Percentiles rank a stretch among this genome's conserved stretches.
These are phyloP conservation scores for Cyamopsis tetragonoloba DNA, from an alignment of 306 rosid genomes.

Conservation along the genomic window DNA sequence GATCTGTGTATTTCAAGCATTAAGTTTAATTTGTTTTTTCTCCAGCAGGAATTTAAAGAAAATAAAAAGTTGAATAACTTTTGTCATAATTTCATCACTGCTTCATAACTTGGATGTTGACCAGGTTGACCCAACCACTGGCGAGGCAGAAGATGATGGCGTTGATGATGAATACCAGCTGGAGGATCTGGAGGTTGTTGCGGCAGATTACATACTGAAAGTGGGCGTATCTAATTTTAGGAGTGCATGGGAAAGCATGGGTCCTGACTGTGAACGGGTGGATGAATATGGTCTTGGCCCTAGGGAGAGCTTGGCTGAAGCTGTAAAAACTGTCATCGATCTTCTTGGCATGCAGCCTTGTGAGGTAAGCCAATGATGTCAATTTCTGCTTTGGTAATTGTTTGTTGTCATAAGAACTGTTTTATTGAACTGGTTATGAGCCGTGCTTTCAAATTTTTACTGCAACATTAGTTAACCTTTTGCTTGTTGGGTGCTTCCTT, in stretches of 20 bases:
- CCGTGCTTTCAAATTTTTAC: not conserved
- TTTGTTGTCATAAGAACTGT: not conserved
- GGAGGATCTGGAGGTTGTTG: constrained; percentile 95
- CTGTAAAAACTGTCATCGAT: constrained; percentile 72
- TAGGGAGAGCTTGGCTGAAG: constrained; percentile 85
- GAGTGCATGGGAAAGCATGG: constrained; percentile 92
- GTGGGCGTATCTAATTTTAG: constrained; percentile 86
- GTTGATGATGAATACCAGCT: constrained; percentile 97
- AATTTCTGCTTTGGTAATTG: not conserved
- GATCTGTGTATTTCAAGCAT: not conserved
- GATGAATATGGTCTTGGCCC: constrained; percentile 97
- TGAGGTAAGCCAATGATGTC: constrained; percentile 55
- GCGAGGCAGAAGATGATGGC: constrained; percentile 97
- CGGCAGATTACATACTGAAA: constrained; percentile 91
- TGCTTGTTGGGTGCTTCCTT: not conserved
- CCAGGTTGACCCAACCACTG: constrained; percentile 79
- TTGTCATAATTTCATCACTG: not conserved
- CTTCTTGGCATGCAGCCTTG: constrained; percentile 99
- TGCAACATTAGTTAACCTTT: not conserved
- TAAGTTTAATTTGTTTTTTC: not conserved
- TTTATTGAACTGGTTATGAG: constrained; percentile 9
- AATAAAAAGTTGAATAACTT: not conserved
- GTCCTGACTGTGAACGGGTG: constrained; percentile 64
- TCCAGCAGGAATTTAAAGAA: not conserved
- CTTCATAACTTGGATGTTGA: constrained; percentile 22